These are phyloP conservation scores for Apiotrichum gamsii DNA, from an alignment of 1,284 basidiomycete species.

Conservation along the genomic window DNA sequence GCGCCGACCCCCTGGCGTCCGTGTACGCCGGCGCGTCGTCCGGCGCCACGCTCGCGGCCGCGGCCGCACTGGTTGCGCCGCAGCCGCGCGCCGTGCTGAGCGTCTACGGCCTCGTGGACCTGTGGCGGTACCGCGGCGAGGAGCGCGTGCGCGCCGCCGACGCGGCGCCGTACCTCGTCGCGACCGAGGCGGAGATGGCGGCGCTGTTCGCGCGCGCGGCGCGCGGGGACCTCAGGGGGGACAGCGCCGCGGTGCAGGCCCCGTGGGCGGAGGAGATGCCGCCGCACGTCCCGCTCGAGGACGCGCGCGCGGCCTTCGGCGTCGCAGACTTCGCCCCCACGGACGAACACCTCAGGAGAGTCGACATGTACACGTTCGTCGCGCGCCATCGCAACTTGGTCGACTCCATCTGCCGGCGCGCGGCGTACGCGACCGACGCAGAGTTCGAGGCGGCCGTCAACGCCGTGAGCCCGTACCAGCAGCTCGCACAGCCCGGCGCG, in stretches of 20 bases:
- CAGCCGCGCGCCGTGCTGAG: slow-evolving; percentile 4
- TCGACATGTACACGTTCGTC: slow-evolving; percentile 12
- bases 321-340: slow-evolving; percentile 6
- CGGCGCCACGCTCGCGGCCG: slow-evolving; percentile 9
- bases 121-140: slow-evolving; percentile 2
- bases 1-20: slow-evolving; percentile 18
- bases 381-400: slow-evolving; percentile 10
- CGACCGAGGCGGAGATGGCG: background rate
- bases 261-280: slow-evolving; percentile 14
- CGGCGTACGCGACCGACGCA: slow-evolving; percentile 7
- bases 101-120: slow-evolving; percentile 14
- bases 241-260: slow-evolving; percentile 4
- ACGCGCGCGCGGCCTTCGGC: slow-evolving; percentile 5
- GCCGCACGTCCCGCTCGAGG: slow-evolving; percentile 6
- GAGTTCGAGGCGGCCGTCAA: background rate
- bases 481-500: background rate
- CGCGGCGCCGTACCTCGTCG: slow-evolving; percentile 2
- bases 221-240: slow-evolving; percentile 1
- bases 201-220: background rate
- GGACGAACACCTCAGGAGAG: background rate
- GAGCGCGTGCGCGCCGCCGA: background rate
- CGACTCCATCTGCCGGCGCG: slow-evolving; percentile 13
- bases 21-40: slow-evolving; percentile 22
- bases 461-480: background rate
- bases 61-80: background rate